Conservation (phyloP, 768 basidiomycete genomes). For the Pleurotus citrinopileatus region DNA sequence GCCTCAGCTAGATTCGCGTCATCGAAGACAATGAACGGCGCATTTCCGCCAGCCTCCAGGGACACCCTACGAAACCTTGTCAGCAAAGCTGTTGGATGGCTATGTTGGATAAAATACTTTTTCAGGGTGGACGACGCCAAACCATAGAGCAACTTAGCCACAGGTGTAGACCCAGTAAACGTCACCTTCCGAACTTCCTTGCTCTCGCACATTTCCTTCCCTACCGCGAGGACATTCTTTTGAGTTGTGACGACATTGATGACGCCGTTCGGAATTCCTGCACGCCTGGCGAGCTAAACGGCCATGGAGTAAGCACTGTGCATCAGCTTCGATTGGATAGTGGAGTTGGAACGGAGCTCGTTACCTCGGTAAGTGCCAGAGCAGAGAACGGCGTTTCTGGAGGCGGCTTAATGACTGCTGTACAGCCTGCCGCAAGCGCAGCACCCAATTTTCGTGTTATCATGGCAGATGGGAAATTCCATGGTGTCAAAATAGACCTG, state of each 20-base stretch:
- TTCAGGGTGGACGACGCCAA: conserved; percentile 78
- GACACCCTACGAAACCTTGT: conserved; percentile 50
- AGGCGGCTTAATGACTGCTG: conserved; percentile 91
- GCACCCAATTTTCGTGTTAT: conserved; percentile 87
- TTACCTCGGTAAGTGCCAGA: conserved; percentile 84
- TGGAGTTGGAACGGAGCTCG: neutral
- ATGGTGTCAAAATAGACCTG: conserved; percentile 79
- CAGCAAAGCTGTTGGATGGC: neutral
- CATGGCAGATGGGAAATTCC: conserved; percentile 97
- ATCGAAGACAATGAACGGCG: conserved; percentile 95
- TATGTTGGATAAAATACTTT: too few species aligned
- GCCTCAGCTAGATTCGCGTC: conserved; percentile 93
- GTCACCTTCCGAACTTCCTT: conserved; percentile 82
- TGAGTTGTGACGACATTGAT: conserved; percentile 92
- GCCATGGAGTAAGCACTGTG: too few species aligned
- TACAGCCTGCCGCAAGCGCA: conserved; percentile 95
- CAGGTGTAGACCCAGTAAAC: conserved; percentile 85
- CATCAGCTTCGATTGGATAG: too few species aligned
- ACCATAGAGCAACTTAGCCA: conserved; percentile 73
- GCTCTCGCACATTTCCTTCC: conserved; percentile 92
- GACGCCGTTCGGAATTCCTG: conserved; percentile 92
- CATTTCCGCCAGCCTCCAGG: conserved; percentile 90
- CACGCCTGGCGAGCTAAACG: conserved; percentile 77
- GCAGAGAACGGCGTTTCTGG: conserved; percentile 93
- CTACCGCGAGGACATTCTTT: conserved; percentile 82